Conservation (phyloP, 2,329 filamentous ascomycete species). For the Zasmidium citrigriseum region DNA sequence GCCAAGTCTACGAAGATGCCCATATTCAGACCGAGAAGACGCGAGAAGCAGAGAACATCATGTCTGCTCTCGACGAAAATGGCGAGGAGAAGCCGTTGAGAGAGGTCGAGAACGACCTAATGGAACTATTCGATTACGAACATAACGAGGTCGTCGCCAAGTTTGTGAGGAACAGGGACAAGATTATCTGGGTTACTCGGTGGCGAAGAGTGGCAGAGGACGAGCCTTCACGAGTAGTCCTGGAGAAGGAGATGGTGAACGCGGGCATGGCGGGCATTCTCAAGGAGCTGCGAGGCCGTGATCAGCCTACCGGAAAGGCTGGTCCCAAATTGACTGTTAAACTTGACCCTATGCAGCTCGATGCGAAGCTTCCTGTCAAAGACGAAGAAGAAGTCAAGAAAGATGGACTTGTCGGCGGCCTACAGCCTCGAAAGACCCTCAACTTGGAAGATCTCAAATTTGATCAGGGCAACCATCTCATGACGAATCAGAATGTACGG, state of each 20-base stretch:
- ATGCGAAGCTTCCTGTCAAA: constrained; percentile 45
- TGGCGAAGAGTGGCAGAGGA: constrained; percentile 81
- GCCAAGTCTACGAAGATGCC: constrained; percentile 82
- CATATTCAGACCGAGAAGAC: constrained; percentile 95
- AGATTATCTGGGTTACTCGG: constrained; percentile 91
- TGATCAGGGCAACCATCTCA: constrained; percentile 96
- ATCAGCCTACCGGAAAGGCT: constrained; percentile 56
- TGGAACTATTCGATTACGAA: constrained; percentile 98
- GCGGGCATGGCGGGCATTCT: constrained; percentile 84
- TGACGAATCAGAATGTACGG: constrained; percentile 97
- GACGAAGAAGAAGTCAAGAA: constrained; percentile 62
- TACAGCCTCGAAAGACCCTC: constrained; percentile 83
- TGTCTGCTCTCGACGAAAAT: constrained; percentile 70
- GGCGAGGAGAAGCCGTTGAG: constrained; percentile 82
- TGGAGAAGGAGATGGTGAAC: constrained; percentile 89
- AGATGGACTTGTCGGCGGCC: constrained; percentile 72
- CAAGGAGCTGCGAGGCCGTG: constrained; percentile 80
- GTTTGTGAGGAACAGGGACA: constrained; percentile 87
- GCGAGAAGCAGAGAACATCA: constrained; percentile 75
- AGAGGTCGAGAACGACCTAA: constrained; percentile 96
- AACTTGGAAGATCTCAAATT: constrained; percentile 96
- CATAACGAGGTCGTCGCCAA: constrained; percentile 90
- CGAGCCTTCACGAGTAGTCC: constrained; percentile 67
- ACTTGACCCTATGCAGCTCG: constrained; percentile 78
- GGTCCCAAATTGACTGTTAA: constrained; percentile 77